These are phyloP conservation scores for Cutaneotrichosporon cutaneum DNA, from an alignment of 1,284 basidiomycete species.

Conservation along the genomic window DNA sequence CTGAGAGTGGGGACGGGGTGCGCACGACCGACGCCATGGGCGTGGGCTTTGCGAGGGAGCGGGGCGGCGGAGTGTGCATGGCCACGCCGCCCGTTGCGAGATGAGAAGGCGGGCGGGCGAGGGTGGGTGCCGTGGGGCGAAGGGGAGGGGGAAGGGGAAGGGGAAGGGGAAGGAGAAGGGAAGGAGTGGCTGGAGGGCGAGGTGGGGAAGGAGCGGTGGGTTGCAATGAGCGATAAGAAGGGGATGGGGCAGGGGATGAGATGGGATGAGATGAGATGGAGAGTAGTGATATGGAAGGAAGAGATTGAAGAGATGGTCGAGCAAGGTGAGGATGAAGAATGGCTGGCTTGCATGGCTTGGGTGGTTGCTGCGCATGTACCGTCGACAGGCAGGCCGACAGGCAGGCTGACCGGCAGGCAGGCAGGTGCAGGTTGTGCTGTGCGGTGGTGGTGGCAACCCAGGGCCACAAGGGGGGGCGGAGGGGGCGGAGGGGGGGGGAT, in stretches of 20 bases:
- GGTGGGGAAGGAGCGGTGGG: background rate
- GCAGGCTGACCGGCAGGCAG: no score
- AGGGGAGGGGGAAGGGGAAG: no score
- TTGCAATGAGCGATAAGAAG: background rate
- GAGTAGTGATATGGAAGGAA: background rate
- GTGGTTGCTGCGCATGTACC: background rate
- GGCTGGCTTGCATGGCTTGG: background rate
- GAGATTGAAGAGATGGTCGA: background rate
- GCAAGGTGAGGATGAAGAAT: no score
- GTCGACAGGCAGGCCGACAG: no score
- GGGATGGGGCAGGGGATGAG: background rate
- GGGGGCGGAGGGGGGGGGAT: no score
- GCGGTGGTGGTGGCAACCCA: no score
- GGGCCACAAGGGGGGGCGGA: no score
- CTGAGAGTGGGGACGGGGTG: background rate
- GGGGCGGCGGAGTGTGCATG: background rate
- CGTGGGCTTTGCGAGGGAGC: background rate
- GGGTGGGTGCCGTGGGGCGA: background rate
- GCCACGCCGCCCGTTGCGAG: background rate
- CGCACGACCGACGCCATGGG: conserved; percentile 1
- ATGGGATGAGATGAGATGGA: background rate
- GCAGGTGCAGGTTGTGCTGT: no score
- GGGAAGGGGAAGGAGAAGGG: background rate
- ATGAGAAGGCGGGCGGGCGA: background rate
- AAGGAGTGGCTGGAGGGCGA: background rate